Evolutionary conservation across 1,284 basidiomycete species (phyloP), one percentile per base, ranked within the genome.

Genomic region (Tilletia horrida): DNA sequence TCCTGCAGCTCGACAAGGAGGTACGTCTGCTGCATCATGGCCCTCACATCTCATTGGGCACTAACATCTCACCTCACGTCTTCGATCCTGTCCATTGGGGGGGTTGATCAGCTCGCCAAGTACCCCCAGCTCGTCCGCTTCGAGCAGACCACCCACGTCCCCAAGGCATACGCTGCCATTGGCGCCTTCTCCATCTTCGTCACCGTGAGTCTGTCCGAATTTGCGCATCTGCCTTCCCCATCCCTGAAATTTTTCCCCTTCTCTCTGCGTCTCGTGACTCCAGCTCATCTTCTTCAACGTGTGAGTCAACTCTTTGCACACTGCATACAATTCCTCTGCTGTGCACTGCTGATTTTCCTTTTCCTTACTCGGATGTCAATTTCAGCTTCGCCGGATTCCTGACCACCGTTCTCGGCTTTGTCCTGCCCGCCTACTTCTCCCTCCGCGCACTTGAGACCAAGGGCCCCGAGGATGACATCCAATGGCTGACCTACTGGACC

Each of bases 101-200:
- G n/a, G n/a, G n/a, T n/a, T 40, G 35, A 40, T 40, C 81, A 86
- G 93, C 90, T 98, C 79, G 87, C 89, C 81, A 94, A 92, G 86
- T 97, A 94, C 85, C 91, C 93, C 43, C 69, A 71, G 59, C 69
- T 75, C 18, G 73, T 73, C 75, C 74, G 87, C 79, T 83, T 97
- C 76, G 94, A 98, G 86, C 87, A 90, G 83, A 90, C 89, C 83
- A 94, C 92, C 6, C 90, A 91, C 80, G 85, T 97, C 55, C 94
- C 95, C 77, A 97, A 97, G 88, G 88, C 91, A 21, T 94, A 95
- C 84, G 87, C 89, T 72, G 91, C 91, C 77, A 84, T 97, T 76
- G 91, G 90, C 69, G 86, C 86, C 72, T 85, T 89, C 71, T 77
- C 85, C 66, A 83, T 93, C 81, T 81, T 83, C 73, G 77, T 78